phyloP scores from a whole-genome alignment of 2,329 filamentous ascomycete species.

The Boeremia exigua region DNA sequence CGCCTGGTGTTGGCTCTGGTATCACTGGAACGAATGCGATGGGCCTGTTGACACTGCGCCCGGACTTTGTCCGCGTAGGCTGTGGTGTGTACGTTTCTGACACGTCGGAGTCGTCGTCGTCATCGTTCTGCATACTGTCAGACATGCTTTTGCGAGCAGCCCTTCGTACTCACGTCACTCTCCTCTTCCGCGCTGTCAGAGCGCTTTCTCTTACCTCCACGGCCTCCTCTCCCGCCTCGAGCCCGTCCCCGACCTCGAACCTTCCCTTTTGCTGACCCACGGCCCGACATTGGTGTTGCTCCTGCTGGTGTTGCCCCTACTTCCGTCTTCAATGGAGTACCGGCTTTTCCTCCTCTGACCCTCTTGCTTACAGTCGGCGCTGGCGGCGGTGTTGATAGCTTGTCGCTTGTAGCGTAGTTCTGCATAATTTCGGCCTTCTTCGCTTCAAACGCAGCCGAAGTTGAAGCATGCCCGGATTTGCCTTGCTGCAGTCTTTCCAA shows the following conservation, averaged over 20 bases:
- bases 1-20: constrained; percentile 54
- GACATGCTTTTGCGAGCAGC: not conserved
- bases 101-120: constrained; percentile 47
- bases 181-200: constrained; percentile 44
- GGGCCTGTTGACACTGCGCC: constrained; percentile 73
- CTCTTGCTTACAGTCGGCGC: constrained; percentile 37
- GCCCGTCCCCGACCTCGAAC: constrained; percentile 46
- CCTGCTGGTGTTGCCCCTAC: constrained; percentile 30
- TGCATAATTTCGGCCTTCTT: constrained; percentile 55
- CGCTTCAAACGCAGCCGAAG: constrained; percentile 53
- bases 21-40: constrained; percentile 66
- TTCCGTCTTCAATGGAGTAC: constrained; percentile 43
- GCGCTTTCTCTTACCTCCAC: constrained; percentile 49
- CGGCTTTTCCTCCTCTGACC: constrained; percentile 43
- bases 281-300: constrained; percentile 35
- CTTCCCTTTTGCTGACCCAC: constrained; percentile 47
- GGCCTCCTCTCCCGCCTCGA: constrained; percentile 43
- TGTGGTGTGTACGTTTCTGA: constrained; percentile 59
- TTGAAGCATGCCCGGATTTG: constrained; percentile 39
- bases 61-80: constrained; percentile 75
- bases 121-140: constrained; percentile 34
- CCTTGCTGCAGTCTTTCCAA: constrained; percentile 48
- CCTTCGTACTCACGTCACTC: constrained; percentile 40
- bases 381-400: constrained; percentile 48
- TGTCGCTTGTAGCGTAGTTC: constrained; percentile 54